Conservation (phyloP, 2,329 filamentous ascomycete genomes). For the Diaporthe sp. region DNA sequence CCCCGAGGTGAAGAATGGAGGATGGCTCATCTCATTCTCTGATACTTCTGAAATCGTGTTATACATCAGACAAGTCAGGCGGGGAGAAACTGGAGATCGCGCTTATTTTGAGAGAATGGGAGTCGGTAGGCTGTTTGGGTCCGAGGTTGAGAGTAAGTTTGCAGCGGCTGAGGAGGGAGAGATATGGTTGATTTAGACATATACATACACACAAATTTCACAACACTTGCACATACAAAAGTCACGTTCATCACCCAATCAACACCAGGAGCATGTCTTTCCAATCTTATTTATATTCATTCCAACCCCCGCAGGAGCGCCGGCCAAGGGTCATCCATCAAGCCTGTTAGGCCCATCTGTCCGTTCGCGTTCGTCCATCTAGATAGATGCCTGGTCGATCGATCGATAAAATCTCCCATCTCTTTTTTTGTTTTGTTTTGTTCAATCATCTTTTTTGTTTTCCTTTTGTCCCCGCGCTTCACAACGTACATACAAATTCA, state of each 20-base stretch:
- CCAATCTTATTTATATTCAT: slow-evolving; percentile 21
- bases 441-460: background rate
- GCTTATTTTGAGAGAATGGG: background rate
- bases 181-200: background rate
- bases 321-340: background rate
- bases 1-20: background rate
- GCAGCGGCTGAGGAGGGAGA: background rate
- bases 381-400: background rate
- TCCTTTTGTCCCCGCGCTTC: background rate
- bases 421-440: slow-evolving; percentile 18
- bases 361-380: background rate
- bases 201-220: background rate
- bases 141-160: background rate
- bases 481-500: slow-evolving; percentile 4
- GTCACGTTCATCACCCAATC: background rate
- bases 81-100: background rate
- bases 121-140: background rate
- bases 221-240: background rate
- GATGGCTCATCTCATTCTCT: background rate
- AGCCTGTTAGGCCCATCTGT: no score
- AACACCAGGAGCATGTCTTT: background rate
- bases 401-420: background rate
- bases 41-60: background rate
- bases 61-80: background rate
- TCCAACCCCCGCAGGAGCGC: slow-evolving; percentile 6